Percentiles rank a stretch among this genome's conserved stretches.
These are phyloP conservation scores for Apiospora arundinis DNA, from an alignment of 2,329 filamentous ascomycete genomes.

Conservation along the genomic window DNA sequence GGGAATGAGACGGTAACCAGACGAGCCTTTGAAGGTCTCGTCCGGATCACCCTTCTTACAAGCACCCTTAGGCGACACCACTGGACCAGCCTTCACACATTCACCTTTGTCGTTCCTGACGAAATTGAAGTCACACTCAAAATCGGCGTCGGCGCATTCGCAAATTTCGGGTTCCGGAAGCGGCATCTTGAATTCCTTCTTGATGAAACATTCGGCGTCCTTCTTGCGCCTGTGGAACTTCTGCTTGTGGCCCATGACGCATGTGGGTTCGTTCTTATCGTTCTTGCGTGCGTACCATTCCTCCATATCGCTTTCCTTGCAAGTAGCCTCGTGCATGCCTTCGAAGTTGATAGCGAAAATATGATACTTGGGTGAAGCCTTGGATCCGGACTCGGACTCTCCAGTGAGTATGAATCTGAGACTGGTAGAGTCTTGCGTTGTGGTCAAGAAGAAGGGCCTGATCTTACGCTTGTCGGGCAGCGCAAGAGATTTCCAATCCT, in stretches of 20 bases:
- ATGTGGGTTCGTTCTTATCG: constrained; percentile 79
- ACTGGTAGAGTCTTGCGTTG: constrained; percentile 90
- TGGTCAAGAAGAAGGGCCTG: constrained; percentile 77
- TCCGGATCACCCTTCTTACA: constrained; percentile 71
- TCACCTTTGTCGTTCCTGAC: constrained; percentile 70
- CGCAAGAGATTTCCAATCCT: constrained; percentile 77
- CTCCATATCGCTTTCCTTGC: constrained; percentile 80
- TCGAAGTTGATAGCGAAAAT: constrained; percentile 85
- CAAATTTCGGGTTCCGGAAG: constrained; percentile 74
- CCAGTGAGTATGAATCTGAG: constrained; percentile 87
- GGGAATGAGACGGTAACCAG: constrained; percentile 91
- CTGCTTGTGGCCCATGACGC: constrained; percentile 96
- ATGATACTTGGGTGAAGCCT: constrained; percentile 59
- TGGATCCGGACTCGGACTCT: constrained; percentile 57
- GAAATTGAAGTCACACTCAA: constrained; percentile 97
- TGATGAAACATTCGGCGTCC: constrained; percentile 86
- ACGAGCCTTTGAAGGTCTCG: constrained; percentile 82
- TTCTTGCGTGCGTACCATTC: constrained; percentile 87
- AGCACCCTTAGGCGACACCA: constrained; percentile 72
- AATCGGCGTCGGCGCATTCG: constrained; percentile 83
- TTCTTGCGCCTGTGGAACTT: constrained; percentile 86
- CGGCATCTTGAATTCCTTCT: constrained; percentile 82
- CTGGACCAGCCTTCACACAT: constrained; percentile 69
- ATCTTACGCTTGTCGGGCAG: constrained; percentile 73
- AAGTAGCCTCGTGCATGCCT: constrained; percentile 79